These are phyloP conservation scores for Podosphaera leucotricha DNA, from an alignment of 2,329 filamentous ascomycete species.

Conservation along the genomic window DNA sequence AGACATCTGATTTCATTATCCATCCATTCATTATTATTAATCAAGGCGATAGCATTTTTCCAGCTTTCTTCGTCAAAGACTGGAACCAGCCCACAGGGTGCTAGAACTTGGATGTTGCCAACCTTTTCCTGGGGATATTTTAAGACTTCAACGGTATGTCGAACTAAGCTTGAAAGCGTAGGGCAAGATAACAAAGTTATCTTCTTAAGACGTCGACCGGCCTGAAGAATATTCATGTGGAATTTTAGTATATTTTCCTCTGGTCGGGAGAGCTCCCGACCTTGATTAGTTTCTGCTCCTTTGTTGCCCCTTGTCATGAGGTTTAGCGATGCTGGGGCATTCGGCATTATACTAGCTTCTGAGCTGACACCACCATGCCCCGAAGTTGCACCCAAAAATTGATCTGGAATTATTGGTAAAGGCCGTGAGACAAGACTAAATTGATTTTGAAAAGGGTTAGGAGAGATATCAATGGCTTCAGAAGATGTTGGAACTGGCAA, in stretches of 20 bases:
- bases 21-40: constrained; percentile 13
- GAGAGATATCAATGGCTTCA: neutral
- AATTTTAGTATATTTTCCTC: constrained; percentile 2
- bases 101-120: constrained; percentile 8
- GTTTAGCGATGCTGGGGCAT: too few relatives aligned
- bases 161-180: constrained; percentile 9
- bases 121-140: constrained; percentile 4
- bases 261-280: neutral
- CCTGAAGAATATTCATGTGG: constrained; percentile 11
- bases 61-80: constrained; percentile 10
- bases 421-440: neutral
- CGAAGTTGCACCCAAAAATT: neutral
- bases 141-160: constrained; percentile 8
- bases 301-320: too few relatives aligned
- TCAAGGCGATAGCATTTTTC: constrained; percentile 5
- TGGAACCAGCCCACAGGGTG: constrained; percentile 8
- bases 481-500: neutral
- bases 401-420: neutral
- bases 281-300: neutral
- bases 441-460: neutral
- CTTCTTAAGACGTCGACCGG: constrained; percentile 7
- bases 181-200: constrained; percentile 9
- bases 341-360: neutral
- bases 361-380: neutral
- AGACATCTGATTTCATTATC: constrained; percentile 13